These are phyloP conservation scores for Houttuynia cordata DNA, from an alignment of 164 flowering plant genomes.

Conservation along the genomic window DNA sequence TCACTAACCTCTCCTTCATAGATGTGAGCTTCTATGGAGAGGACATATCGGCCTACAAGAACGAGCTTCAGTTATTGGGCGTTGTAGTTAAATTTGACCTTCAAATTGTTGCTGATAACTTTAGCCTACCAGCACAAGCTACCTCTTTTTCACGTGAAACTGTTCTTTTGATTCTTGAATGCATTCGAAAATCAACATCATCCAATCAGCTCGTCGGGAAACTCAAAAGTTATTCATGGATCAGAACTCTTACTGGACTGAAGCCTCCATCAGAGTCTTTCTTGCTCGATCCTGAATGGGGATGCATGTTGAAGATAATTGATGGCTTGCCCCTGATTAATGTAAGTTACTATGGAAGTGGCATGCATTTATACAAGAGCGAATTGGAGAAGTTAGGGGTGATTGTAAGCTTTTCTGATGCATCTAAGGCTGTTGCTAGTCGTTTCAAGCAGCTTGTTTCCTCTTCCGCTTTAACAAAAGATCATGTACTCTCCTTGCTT, in stretches of 20 bases:
- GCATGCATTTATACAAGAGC: conserved; percentile 11
- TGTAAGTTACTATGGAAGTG: conserved; percentile 24
- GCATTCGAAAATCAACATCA: conserved; percentile 15
- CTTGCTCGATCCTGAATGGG: conserved; percentile 40
- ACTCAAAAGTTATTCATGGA: conserved; percentile 20
- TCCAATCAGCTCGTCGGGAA: conserved; percentile 10
- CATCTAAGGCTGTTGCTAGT: conserved; percentile 25
- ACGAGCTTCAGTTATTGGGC: conserved; percentile 47
- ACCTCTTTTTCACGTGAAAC: conserved; percentile 18
- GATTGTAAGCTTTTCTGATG: conserved; percentile 36
- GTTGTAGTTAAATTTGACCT: conserved; percentile 28
- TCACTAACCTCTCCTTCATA: conserved; percentile 42
- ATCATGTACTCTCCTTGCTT: conserved; percentile 28
- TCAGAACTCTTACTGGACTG: conserved; percentile 35
- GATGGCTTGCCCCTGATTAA: conserved; percentile 30
- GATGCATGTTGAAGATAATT: conserved; percentile 35
- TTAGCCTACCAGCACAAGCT: conserved; percentile 18
- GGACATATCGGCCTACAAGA: conserved; percentile 24
- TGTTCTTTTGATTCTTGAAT: conserved; percentile 25
- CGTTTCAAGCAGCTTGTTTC: conserved; percentile 26
- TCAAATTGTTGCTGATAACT: conserved; percentile 23
- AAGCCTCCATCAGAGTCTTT: conserved; percentile 33
- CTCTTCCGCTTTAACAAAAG: conserved; percentile 14
- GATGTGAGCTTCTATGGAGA: conserved; percentile 40
- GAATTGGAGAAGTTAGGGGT: conserved; percentile 34